Base-by-base conservation (phyloP, 2,329 filamentous ascomycete genomes). In the Orbilia javanica region DNA sequence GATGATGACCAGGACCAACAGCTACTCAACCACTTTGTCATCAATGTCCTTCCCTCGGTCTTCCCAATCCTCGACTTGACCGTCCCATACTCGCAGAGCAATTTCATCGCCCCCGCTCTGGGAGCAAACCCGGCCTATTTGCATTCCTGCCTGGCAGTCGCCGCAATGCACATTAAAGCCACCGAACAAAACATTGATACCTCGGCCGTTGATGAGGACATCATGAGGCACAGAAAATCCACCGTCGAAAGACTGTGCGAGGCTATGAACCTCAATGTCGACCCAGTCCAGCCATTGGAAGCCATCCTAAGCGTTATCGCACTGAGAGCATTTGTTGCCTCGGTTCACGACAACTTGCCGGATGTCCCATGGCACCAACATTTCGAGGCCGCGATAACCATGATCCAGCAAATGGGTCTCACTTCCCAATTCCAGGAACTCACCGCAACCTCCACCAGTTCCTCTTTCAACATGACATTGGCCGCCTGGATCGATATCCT, bases 281-380 rank as follows among this genome's bases (percentile, higher is more conserved):
- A 97, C 83, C 94, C 97, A 83, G 88, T 92, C 76, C 90, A 96
- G 84, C 96, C 97, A 81, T 89, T 98, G 11, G 95, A 98, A 84
- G 94, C 95, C 0, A 94, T 94, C 0, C 88, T 98, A 4, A 94
- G 93, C 64, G 94, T 98, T 89, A 97, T 97, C 83, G 96, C 97
- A 86, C 96, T 97, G 86, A 93, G 97, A 83, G 70, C 92, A 85
- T 91, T 93, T 27, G 95, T 98, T 80, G 95, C 95, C 67, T 90
- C 93, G 82, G 90, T 92, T 39, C 92, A 96, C 81, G 93, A 97
- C 83, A 89, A 89, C 55, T 89, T 97, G 25, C 92, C 93, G 15
- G 94, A 98, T 83, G 97, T 98, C 81, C 91, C 94, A 22, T 99
- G 96, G 96, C 93, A 95, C 86, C 93, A 97, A 84, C 96, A 99